Base-by-base conservation (phyloP, 306 rosid genomes). In the Cicer arietinum region DNA sequence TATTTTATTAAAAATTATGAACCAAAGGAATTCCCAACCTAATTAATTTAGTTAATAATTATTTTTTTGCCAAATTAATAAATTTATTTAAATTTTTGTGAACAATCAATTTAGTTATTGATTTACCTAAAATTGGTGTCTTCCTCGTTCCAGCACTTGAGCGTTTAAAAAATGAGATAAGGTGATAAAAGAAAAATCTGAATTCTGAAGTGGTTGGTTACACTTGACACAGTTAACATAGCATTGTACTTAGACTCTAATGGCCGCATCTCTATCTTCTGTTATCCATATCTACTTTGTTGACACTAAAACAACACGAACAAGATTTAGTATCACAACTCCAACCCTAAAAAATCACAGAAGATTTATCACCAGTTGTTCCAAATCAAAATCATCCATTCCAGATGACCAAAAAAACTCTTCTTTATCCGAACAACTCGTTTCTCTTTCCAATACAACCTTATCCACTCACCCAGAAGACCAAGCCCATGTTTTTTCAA, bases 401-500 rank as follows among this genome's bases (percentile, higher is more conserved):
- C 83, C 83, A 14, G 77, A 75, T 62, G 63, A 37, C 77, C 85
- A 80, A 10, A 87, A 87, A 56, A 84, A 41, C 84, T 74, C 90
- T 44, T 86, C 96, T 39, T 76, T 94, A 20, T 92, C 95, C 8
- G 99, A 95, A 30, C 99, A 95, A 74, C 99, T 95, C 79, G 65
- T 75, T 22, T 86, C 93, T 10, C 82, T 95, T 6, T 79, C 89
- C 40, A 66, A 77, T n/a, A 81, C 85, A 14, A 90, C 92, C 10
- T 84, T 90, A 69, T 77, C 98, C 6, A 25, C 62, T 10, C 6
- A 83, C 22, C 6, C 90, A 17, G 10, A 57, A 37, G 71, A 82
- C 46, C 80, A 85, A 81, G 5, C 92, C 76, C 69, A 9, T 25
- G 83, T 84, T 60, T 39, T 85, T 1, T 84, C 93, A 14, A 92